Evolutionary conservation across 768 basidiomycete species (phyloP).

Genomic region (Favolaschia claudopus): DNA sequence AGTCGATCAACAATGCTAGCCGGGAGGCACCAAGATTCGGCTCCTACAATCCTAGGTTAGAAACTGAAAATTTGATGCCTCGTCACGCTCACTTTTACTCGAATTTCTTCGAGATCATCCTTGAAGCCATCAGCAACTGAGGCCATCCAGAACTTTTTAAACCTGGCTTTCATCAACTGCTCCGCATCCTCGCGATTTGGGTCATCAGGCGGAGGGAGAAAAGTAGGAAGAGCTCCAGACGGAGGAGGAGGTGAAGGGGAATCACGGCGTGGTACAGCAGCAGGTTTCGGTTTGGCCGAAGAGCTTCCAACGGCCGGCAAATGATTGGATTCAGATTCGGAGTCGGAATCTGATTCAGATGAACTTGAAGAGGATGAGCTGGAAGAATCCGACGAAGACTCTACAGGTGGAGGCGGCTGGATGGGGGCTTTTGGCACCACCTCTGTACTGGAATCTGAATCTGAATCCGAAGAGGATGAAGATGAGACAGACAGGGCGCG

Average conservation of each 20-base stretch:
- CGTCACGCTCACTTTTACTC: slow-evolving; percentile 61
- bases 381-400: slow-evolving; percentile 41
- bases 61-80: neutral
- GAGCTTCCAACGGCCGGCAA: slow-evolving; percentile 24
- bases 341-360: slow-evolving; percentile 22
- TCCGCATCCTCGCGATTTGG: slow-evolving; percentile 47
- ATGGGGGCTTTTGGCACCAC: slow-evolving; percentile 10
- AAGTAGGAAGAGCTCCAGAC: slow-evolving; percentile 60
- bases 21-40: slow-evolving; percentile 73
- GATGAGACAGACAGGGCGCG: slow-evolving; percentile 52
- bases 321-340: slow-evolving; percentile 22
- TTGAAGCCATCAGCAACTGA: slow-evolving; percentile 83
- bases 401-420: slow-evolving; percentile 19
- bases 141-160: slow-evolving; percentile 89
- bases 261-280: slow-evolving; percentile 32
- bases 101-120: slow-evolving; percentile 84
- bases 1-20: slow-evolving; percentile 80
- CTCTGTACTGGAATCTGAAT: slow-evolving; percentile 24
- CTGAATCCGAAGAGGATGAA: slow-evolving; percentile 25
- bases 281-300: slow-evolving; percentile 17
- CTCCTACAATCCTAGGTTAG: slow-evolving; percentile 44
- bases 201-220: slow-evolving; percentile 49
- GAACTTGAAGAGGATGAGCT: slow-evolving; percentile 39
- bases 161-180: slow-evolving; percentile 65
- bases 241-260: slow-evolving; percentile 58